Conservation (phyloP, 257 asterid genomes). For the Henckelia pumila region DNA sequence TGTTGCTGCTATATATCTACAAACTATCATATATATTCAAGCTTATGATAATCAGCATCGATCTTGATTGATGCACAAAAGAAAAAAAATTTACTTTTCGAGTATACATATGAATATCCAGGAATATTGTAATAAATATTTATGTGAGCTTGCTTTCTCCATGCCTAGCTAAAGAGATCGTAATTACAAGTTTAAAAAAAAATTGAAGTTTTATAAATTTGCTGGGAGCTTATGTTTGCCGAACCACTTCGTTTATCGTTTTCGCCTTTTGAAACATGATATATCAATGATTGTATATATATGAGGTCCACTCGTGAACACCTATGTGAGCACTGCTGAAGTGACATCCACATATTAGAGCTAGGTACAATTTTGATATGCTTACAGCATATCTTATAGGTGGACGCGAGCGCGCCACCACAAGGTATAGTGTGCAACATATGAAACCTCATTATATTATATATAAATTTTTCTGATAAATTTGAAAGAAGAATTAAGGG, state of each 20-base stretch:
- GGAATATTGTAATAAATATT: no score
- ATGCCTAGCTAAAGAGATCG: background rate
- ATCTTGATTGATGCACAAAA: slow-evolving; percentile 3
- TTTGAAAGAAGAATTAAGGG: background rate
- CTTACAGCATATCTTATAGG: no score
- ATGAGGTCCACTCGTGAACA: no score
- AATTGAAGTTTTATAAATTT: no score
- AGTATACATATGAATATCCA: background rate
- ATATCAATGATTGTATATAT: no score
- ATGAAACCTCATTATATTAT: no score
- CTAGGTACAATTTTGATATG: no score
- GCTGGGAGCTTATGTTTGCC: background rate
- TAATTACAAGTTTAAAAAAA: background rate
- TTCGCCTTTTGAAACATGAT: background rate
- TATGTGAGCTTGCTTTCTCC: background rate
- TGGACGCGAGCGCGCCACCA: no score
- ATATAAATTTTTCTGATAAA: background rate
- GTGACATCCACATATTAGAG: no score
- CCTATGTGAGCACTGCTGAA: no score
- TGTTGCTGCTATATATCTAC: background rate
- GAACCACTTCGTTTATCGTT: background rate
- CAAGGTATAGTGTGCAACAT: no score
- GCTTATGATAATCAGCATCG: slow-evolving; percentile 3
- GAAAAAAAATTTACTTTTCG: background rate
- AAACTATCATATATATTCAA: slow-evolving; percentile 11